Evolutionary conservation across 495 filamentous ascomycete species (phyloP).

Genomic region (Daldinia childiae): DNA sequence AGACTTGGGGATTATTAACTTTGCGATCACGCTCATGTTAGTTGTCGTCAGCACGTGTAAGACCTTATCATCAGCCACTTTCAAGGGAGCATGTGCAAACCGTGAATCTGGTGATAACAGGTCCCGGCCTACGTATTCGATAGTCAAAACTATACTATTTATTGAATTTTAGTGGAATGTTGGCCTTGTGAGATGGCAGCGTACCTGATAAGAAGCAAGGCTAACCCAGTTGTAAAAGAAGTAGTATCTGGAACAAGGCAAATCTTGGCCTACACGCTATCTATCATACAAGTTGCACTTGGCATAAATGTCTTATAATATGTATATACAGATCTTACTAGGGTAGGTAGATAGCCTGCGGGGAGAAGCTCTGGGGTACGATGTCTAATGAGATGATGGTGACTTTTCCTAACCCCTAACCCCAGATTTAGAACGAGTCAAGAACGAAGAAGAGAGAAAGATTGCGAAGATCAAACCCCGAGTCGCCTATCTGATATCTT

Average conservation of each 20-base stretch:
- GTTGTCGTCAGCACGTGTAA: conserved; percentile 31
- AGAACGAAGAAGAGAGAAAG: conserved; percentile 10
- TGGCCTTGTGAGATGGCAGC: conserved; percentile 18
- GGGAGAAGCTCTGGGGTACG: conserved; percentile 32
- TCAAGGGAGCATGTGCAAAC: conserved; percentile 18
- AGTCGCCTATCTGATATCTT: conserved; percentile 6
- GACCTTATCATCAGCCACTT: conserved; percentile 19
- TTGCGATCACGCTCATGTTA: conserved; percentile 13
- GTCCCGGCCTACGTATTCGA: conserved; percentile 4
- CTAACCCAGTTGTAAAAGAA: conserved; percentile 9
- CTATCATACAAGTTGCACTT: conserved; percentile 11
- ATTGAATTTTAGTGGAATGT: conserved; percentile 17
- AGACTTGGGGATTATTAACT: conserved; percentile 10
- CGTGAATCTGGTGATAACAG: conserved; percentile 14
- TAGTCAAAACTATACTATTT: conserved; percentile 14
- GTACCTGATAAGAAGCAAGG: conserved; percentile 29
- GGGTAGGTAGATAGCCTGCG: conserved; percentile 34
- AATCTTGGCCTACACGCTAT: conserved; percentile 8
- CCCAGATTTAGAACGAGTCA: conserved; percentile 35
- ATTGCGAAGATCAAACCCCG: conserved; percentile 23
- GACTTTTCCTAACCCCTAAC: conserved; percentile 27
- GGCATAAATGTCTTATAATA: conserved; percentile 21
- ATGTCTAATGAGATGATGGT: conserved; percentile 16
- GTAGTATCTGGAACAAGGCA: conserved; percentile 15
- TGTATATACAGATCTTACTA: conserved; percentile 20